Conservation (phyloP, 1,284 basidiomycete species). For the Puccinia horiana region DNA sequence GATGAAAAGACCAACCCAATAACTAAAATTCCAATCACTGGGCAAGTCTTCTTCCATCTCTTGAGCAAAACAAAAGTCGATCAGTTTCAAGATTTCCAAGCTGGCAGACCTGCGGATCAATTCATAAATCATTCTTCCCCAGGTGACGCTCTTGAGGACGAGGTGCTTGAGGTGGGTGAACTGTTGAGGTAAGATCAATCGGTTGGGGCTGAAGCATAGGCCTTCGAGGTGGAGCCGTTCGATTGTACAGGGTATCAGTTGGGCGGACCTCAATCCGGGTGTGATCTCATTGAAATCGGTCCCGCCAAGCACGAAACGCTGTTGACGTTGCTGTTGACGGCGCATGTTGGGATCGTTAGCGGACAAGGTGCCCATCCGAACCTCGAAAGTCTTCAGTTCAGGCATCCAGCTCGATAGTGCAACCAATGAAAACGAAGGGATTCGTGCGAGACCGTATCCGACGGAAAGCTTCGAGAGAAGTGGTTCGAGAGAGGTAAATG, state of each 20-base stretch:
- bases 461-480: conserved; percentile 26
- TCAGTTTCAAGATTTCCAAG: conserved; percentile 11
- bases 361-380: conserved; percentile 4
- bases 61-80: conserved; percentile 28
- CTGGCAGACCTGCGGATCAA: background rate
- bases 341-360: conserved; percentile 3
- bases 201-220: conserved; percentile 21
- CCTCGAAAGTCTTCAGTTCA: conserved; percentile 25
- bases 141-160: conserved; percentile 17
- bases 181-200: conserved; percentile 23
- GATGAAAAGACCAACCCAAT: conserved; percentile 32
- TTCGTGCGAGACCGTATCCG: background rate
- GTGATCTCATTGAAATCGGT: conserved; percentile 21
- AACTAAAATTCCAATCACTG: conserved; percentile 41
- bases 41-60: conserved; percentile 47
- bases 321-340: conserved; percentile 17
- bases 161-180: conserved; percentile 13
- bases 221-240: conserved; percentile 28
- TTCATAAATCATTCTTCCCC: conserved; percentile 36
- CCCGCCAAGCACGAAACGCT: conserved; percentile 17
- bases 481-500: background rate
- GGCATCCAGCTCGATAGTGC: conserved; percentile 43
- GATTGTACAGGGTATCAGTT: conserved; percentile 26
- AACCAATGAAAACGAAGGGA: conserved; percentile 31
- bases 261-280: background rate